Base-by-base conservation (phyloP, 129 eudicot species). In the Tagetes patula region DNA sequence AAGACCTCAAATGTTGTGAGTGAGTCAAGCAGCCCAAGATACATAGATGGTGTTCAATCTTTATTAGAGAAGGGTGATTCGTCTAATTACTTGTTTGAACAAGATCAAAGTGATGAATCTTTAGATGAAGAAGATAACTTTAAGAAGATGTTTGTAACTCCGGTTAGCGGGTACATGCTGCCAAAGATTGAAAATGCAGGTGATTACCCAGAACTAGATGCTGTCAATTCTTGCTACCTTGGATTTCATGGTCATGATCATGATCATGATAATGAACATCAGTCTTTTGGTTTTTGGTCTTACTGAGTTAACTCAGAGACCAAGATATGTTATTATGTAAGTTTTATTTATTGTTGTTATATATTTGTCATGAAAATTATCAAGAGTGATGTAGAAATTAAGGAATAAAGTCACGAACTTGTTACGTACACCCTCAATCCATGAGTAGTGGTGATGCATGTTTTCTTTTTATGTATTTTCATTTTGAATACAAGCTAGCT, bases 261-360 rank as follows among this genome's bases (percentile, higher is more conserved):
- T 11, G 71, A 73, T 20, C 27, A 20, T 61, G 36, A 64, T 62
- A 75, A 64, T 70, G 89, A 89, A 59, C 95, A 92, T 76, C 88
- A 80, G 30, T 27, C 85, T 12, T 87, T 83, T 72, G 81, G 80
- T 64, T 85, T 85, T 76, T 92, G 98, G 98, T 69, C 95, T 52
- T 85, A 78, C 80, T 92, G 84, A 89, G 85, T 46, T 72, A 59
- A 69, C 67, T 71, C 72, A 52, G 78, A 6, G 71, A 48, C 59
- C 82, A 79, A 87, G 84, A 46, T 70, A 65, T 50, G 54, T 78
- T 45, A 8, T 30, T 50, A 40, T 62, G 59, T 59, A 53, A 63
- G 52, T 43, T 54, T 20, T 63, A 20, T 54, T 20, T 63, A 20
- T 31, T 50, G 59, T 31, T 71, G 68, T 42, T 71, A 33, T 71